Percentiles rank a stretch among this genome's conserved stretches.
Evolutionary conservation across 1,139 yeast genomes (phyloP).

Genomic region (Saccharomyces hybrid): DNA sequence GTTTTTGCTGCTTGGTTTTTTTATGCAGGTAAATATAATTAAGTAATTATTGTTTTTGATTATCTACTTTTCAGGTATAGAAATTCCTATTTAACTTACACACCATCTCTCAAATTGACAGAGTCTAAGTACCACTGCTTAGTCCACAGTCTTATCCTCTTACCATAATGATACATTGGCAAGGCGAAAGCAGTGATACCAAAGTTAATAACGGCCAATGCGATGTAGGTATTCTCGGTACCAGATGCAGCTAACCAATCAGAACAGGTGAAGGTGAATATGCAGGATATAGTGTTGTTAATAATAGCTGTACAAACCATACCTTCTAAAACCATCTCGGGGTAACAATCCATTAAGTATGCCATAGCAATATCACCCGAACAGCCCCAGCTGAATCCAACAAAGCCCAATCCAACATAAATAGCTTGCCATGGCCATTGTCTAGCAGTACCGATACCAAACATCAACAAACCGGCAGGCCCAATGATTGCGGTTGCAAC

Average conservation of each 20-base stretch:
- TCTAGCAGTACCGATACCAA: conserved; percentile 75
- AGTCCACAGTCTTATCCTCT: conserved; percentile 57
- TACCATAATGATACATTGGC: conserved; percentile 68
- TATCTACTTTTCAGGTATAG: no score
- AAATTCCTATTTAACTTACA: conserved; percentile 5
- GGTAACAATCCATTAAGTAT: conserved; percentile 63
- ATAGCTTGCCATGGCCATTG: conserved; percentile 54
- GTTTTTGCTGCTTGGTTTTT: no score
- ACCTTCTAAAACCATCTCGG: conserved; percentile 70
- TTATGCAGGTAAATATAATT: no score
- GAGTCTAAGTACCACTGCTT: conserved; percentile 51
- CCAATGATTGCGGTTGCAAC: conserved; percentile 60
- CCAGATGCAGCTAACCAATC: conserved; percentile 65
- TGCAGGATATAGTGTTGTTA: conserved; percentile 71
- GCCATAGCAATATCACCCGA: conserved; percentile 70
- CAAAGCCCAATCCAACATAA: conserved; percentile 58
- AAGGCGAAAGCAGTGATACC: conserved; percentile 53
- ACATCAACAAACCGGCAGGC: conserved; percentile 68
- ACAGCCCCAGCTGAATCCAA: conserved; percentile 70
- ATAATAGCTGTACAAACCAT: conserved; percentile 83
- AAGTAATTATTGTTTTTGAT: no score
- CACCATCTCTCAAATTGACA: conserved; percentile 52
- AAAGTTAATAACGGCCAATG: conserved; percentile 64
- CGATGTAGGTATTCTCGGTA: conserved; percentile 63
- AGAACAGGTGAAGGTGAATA: conserved; percentile 73